These are phyloP conservation scores for Wickerhamomyces silvicola DNA, from an alignment of 805 yeast genomes.

Conservation along the genomic window DNA sequence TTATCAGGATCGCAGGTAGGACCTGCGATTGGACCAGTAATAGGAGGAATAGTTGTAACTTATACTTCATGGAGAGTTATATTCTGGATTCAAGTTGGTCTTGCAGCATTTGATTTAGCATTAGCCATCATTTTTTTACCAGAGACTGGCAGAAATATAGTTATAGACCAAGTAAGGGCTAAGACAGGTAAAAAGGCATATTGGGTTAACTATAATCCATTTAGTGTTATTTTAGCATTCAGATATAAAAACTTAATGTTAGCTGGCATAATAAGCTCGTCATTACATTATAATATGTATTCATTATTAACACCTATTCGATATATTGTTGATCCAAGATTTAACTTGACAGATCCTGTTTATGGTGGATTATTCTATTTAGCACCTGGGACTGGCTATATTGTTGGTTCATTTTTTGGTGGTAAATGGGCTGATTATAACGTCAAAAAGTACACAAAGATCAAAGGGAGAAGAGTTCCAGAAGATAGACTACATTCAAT, in stretches of 20 bases:
- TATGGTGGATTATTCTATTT: slow-evolving; percentile 47
- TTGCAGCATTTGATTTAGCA: slow-evolving; percentile 31
- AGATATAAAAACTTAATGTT: slow-evolving; percentile 36
- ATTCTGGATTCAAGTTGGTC: slow-evolving; percentile 41
- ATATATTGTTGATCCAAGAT: slow-evolving; percentile 49
- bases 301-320: slow-evolving; percentile 48
- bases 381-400: slow-evolving; percentile 52
- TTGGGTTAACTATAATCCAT: slow-evolving; percentile 39
- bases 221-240: slow-evolving; percentile 36
- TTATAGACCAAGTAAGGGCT: slow-evolving; percentile 23
- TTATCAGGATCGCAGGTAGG: slow-evolving; percentile 48
- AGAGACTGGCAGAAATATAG: slow-evolving; percentile 36
- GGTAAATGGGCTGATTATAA: slow-evolving; percentile 46
- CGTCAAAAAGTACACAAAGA: slow-evolving; percentile 37
- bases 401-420: slow-evolving; percentile 44
- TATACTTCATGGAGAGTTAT: slow-evolving; percentile 48
- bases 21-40: slow-evolving; percentile 45
- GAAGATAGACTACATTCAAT: slow-evolving; percentile 46
- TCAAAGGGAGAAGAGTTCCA: slow-evolving; percentile 36
- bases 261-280: slow-evolving; percentile 35
- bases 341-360: slow-evolving; percentile 40
- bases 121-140: slow-evolving; percentile 35
- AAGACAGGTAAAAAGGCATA: slow-evolving; percentile 31
- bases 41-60: slow-evolving; percentile 48
- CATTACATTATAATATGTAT: slow-evolving; percentile 45